These are phyloP conservation scores for Claviceps sp. DNA, from an alignment of 2,329 filamentous ascomycete genomes.

Conservation along the genomic window DNA sequence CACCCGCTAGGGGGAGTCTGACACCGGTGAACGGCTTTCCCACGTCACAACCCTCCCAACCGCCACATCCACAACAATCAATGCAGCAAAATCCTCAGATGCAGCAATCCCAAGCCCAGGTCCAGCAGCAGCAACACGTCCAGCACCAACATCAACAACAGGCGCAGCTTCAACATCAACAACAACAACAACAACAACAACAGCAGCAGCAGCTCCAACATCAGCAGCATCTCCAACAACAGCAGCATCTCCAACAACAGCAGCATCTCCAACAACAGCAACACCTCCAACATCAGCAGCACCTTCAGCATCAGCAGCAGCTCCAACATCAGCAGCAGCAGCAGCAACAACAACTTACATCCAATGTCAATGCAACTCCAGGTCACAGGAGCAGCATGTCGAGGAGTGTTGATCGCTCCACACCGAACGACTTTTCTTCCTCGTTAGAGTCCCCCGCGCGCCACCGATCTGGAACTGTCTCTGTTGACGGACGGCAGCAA, in stretches of 20 bases:
- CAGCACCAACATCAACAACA: too few species aligned
- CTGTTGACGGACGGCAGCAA: slow-evolving; percentile 20
- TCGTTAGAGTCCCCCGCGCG: slow-evolving; percentile 30
- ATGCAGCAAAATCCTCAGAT: slow-evolving; percentile 10
- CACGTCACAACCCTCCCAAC: slow-evolving; percentile 19
- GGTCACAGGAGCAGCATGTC: slow-evolving; percentile 34
- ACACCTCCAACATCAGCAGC: neutral
- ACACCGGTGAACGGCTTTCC: slow-evolving; percentile 24
- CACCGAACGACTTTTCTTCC: slow-evolving; percentile 24
- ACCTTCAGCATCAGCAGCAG: neutral
- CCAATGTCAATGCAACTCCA: slow-evolving; percentile 23
- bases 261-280: slow-evolving; percentile 4
- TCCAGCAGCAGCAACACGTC: neutral
- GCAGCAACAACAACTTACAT: slow-evolving; percentile 4
- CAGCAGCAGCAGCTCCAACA: neutral
- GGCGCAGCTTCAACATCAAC: too few species aligned
- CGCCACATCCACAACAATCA: slow-evolving; percentile 5
- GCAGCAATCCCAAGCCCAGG: slow-evolving; percentile 13
- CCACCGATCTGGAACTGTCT: slow-evolving; percentile 26
- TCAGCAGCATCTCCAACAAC: neutral
- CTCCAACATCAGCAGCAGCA: neutral
- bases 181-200: too few species aligned
- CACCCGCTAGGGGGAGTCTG: slow-evolving; percentile 28
- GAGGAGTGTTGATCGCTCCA: slow-evolving; percentile 30
- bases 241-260: slow-evolving; percentile 4